Conservation (phyloP, 331 rosid genomes). For the Malus hybrid region DNA sequence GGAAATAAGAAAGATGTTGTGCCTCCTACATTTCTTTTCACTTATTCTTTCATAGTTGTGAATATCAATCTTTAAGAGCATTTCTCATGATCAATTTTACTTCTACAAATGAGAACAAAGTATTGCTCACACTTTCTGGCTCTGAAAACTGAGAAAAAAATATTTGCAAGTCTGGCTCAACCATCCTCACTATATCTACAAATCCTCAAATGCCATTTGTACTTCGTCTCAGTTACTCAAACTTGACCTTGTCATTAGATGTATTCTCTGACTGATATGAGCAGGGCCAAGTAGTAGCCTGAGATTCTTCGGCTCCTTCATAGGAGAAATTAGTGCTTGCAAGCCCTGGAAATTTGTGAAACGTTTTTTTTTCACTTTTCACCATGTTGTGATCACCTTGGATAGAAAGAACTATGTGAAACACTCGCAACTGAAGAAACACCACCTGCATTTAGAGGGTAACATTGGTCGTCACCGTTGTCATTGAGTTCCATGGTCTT, state of each 20-base stretch:
- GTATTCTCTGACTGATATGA: neutral
- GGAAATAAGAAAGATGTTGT: neutral
- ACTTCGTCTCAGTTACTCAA: neutral
- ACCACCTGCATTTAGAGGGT: conserved; percentile 21
- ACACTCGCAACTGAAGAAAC: conserved; percentile 53
- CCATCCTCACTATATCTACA: neutral
- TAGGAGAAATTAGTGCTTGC: neutral
- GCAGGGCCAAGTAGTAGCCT: neutral
- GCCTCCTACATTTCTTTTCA: neutral
- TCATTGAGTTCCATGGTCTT: conserved; percentile 69
- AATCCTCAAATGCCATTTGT: neutral
- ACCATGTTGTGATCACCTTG: conserved; percentile 32
- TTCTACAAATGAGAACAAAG: no score
- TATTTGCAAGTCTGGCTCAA: neutral
- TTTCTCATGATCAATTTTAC: no score
- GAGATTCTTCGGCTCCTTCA: neutral
- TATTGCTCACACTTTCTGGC: no score
- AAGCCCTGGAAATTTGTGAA: neutral
- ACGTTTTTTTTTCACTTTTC: neutral
- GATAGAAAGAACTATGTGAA: conserved; percentile 57
- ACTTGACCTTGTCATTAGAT: neutral
- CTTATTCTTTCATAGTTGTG: neutral
- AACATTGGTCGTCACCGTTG: conserved; percentile 32
- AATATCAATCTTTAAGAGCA: neutral
- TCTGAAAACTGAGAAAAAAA: neutral